phyloP scores from a whole-genome alignment of 805 yeast genomes.

The Wickerhamomyces subpelliculosus region DNA sequence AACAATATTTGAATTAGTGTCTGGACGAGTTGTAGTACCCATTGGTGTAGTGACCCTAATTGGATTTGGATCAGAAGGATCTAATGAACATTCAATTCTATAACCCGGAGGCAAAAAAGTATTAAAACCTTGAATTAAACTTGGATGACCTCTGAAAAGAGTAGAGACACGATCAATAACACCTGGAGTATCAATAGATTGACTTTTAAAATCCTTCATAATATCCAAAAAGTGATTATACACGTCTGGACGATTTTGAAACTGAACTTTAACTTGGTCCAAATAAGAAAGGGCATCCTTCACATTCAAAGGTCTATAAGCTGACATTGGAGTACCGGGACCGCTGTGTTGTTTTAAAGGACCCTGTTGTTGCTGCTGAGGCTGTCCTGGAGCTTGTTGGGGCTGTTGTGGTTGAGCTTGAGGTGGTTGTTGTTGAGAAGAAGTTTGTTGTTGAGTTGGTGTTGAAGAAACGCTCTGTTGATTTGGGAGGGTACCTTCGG shows the following conservation, averaged over 20 bases:
- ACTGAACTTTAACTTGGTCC: slow-evolving; percentile 93
- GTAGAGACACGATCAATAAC: slow-evolving; percentile 93
- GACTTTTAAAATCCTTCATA: slow-evolving; percentile 98
- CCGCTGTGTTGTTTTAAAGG: slow-evolving; percentile 11
- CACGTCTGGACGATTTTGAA: slow-evolving; percentile 87
- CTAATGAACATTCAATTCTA: slow-evolving; percentile 82
- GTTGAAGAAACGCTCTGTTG: background rate
- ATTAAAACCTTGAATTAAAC: slow-evolving; percentile 93
- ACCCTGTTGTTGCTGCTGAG: slow-evolving; percentile 14
- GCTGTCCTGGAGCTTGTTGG: too few relatives aligned
- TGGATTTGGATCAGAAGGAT: slow-evolving; percentile 86
- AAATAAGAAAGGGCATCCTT: slow-evolving; percentile 93
- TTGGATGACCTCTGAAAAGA: slow-evolving; percentile 87
- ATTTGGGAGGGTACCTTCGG: background rate
- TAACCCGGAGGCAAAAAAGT: slow-evolving; percentile 97
- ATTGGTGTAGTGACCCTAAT: slow-evolving; percentile 93
- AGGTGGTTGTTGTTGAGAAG: slow-evolving; percentile 17
- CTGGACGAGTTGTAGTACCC: slow-evolving; percentile 77
- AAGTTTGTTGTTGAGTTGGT: slow-evolving; percentile 20
- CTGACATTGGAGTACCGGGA: slow-evolving; percentile 9
- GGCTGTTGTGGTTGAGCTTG: slow-evolving; percentile 15
- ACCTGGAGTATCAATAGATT: slow-evolving; percentile 95
- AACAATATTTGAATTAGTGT: slow-evolving; percentile 27
- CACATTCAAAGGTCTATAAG: slow-evolving; percentile 81
- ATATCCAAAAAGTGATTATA: slow-evolving; percentile 94